A percentile compares a stretch with the other conserved stretches of the same genome.
phyloP scores from a whole-genome alignment of 2,329 filamentous ascomycete species.

The Lasiodiplodia sp. region DNA sequence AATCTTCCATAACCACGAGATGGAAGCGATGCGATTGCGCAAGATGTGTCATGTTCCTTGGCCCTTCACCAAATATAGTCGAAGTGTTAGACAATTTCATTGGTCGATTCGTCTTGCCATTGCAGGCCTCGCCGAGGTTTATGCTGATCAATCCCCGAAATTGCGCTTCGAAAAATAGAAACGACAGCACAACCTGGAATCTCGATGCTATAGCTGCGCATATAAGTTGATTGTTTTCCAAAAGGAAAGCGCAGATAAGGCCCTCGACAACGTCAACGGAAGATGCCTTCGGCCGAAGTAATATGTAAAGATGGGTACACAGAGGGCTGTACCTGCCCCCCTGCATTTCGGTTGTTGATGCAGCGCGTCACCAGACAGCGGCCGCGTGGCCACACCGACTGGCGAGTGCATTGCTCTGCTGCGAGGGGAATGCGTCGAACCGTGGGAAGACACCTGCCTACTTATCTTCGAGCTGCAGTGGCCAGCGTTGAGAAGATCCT shows the following conservation, averaged over 20 bases:
- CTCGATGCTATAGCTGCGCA: conserved; percentile 6
- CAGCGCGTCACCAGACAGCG: conserved; percentile 15
- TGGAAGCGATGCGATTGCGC: conserved; percentile 24
- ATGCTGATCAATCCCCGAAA: conserved; percentile 21
- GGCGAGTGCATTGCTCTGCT: background rate
- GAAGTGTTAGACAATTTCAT: background rate
- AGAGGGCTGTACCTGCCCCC: conserved; percentile 7
- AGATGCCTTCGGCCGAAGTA: conserved; percentile 23
- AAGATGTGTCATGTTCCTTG: background rate
- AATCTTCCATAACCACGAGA: background rate
- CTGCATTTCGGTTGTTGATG: conserved; percentile 23
- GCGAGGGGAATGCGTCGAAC: background rate
- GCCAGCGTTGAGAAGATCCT: background rate
- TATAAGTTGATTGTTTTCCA: background rate
- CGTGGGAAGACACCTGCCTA: conserved; percentile 4
- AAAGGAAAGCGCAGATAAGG: background rate
- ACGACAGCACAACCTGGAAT: background rate
- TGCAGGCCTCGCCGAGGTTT: conserved; percentile 12
- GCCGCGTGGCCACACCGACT: background rate
- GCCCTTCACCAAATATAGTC: conserved; percentile 7
- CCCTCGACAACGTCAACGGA: conserved; percentile 6
- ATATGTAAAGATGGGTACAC: conserved; percentile 8
- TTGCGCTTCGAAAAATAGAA: conserved; percentile 20
- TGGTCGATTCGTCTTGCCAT: background rate
- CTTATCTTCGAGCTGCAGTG: background rate